A percentile compares a stretch with the other conserved stretches of the same genome.
These are phyloP conservation scores for Yamadazyma scolyti DNA, from an alignment of 805 yeast species.

Conservation along the genomic window DNA sequence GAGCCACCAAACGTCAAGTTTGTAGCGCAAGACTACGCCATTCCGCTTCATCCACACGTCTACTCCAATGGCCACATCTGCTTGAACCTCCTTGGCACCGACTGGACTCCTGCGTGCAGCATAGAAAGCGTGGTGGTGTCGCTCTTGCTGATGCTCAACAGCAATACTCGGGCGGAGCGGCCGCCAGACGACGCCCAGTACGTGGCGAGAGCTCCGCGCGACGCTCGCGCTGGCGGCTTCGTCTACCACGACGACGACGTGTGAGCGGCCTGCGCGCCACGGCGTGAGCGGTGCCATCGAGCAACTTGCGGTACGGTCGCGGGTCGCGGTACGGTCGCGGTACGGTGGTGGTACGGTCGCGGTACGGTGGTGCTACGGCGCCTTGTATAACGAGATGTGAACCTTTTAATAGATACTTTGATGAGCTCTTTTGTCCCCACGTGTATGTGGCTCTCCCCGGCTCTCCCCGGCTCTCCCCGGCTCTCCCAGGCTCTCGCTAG, in stretches of 20 bases:
- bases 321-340: background rate
- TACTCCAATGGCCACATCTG: constrained; percentile 81
- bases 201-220: constrained; percentile 48
- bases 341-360: background rate
- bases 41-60: constrained; percentile 73
- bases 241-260: constrained; percentile 59
- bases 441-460: no score
- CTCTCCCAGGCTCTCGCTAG: no score
- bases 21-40: constrained; percentile 14
- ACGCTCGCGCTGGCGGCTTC: constrained; percentile 51
- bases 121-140: constrained; percentile 49
- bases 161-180: constrained; percentile 43
- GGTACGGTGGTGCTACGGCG: constrained; percentile 1
- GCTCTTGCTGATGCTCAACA: constrained; percentile 59
- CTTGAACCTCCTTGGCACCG: constrained; percentile 58
- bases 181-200: constrained; percentile 59
- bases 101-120: constrained; percentile 65
- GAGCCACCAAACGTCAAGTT: constrained; percentile 57
- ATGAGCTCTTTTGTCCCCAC: no score
- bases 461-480: no score
- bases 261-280: constrained; percentile 6
- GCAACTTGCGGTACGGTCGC: background rate
- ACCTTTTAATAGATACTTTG: no score
- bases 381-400: no score
- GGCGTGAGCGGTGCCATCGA: background rate